Base-by-base conservation (phyloP, 2,329 filamentous ascomycete genomes). In the Hymenoscyphus scutula region DNA sequence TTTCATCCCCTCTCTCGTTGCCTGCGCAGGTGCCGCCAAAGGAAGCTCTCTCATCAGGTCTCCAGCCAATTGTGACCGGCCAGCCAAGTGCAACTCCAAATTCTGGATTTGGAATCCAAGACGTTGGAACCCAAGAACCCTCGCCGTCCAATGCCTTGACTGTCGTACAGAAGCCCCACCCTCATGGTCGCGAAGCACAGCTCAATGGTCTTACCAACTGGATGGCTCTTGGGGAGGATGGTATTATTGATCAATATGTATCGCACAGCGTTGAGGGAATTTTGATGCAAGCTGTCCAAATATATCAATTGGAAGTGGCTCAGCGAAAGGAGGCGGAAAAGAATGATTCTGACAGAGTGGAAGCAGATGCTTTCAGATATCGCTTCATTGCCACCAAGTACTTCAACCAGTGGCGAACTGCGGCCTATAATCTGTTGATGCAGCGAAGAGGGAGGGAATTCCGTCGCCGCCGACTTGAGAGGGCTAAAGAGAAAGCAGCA, bases 181-280 rank as follows among this genome's bases (percentile, higher is more conserved):
- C 53, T 29, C 45, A 54, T 30, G 41, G 62, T 25, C 61, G 48
- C 53, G 29, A 60, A 23, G 34, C 53, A 19, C 57, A 59, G 55
- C 58, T 69, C 23, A 62, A 58, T 34, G 45, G 37, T 5, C 56
- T 73, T 19, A 56, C 70, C 17, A 59, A 71, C 27, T 75, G 73
- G 73, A 51, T 70, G 53, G 54, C 65, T 8, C 58, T 70, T 6
- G 74, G 72, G 1, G 64, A 70, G 23, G 68, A 69, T 34, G 74
- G 74, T 11, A 60, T 75, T n/a, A 32, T 75, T 15, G 73, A 75
- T 23, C 70, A 75, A 37, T 75, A 75, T 55, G 71, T 61, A 19
- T 61, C 64, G 7, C 64, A 60, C 30, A 63, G 66, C 10, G 68
- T 73, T 17, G 66, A 69, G 25, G 58, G 62, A 7, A 60, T 73